These are phyloP conservation scores for Eragrostis tef DNA, from an alignment of 202 grass and related monocot genomes.

Conservation along the genomic window DNA sequence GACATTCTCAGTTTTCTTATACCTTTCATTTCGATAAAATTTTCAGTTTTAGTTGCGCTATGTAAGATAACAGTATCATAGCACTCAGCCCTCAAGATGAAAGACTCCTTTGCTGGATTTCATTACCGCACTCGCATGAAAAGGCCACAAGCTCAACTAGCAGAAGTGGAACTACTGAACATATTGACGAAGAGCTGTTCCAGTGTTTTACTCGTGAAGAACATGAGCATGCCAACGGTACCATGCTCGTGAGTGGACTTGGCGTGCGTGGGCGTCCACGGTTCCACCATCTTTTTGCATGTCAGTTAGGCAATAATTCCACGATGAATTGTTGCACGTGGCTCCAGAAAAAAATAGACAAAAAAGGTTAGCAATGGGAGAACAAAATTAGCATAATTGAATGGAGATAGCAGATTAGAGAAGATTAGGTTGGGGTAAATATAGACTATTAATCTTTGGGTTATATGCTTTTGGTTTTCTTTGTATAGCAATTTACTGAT, in stretches of 20 bases:
- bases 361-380: neutral
- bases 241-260: neutral
- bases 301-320: neutral
- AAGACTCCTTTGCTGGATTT: slow-evolving; percentile 4
- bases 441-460: no score
- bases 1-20: neutral
- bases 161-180: neutral
- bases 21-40: neutral
- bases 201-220: slow-evolving; percentile 31
- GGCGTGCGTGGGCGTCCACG: neutral
- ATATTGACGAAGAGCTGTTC: neutral
- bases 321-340: neutral
- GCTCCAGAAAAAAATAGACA: neutral
- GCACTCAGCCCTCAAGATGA: neutral
- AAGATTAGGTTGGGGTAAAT: no score
- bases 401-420: neutral
- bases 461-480: no score
- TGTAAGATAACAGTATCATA: slow-evolving; percentile 15
- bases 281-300: slow-evolving; percentile 26
- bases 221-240: slow-evolving; percentile 28
- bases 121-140: neutral
- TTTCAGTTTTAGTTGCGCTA: neutral
- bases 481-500: no score
- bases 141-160: neutral
- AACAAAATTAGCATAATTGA: neutral